Conservation (phyloP, 495 filamentous ascomycete genomes). For the Oleoguttula mirabilis region DNA sequence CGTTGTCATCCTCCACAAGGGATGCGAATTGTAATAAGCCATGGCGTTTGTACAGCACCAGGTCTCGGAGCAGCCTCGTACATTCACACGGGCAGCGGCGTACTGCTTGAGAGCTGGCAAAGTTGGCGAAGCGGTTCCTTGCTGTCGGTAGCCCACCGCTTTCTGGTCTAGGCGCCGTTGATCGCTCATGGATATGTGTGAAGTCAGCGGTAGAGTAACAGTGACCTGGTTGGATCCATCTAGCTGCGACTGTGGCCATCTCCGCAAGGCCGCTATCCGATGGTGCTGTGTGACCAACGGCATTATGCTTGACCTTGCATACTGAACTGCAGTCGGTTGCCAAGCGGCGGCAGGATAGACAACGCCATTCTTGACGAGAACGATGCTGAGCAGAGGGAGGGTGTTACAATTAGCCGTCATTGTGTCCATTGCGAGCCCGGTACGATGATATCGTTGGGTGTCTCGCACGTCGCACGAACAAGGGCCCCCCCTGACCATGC, state of each 20-base stretch:
- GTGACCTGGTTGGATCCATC: slow-evolving; percentile 7
- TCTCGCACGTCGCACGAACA: neutral
- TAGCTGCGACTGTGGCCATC: slow-evolving; percentile 1
- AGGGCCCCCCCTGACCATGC: neutral
- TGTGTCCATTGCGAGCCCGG: neutral
- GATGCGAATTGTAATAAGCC: too few relatives aligned
- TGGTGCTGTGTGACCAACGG: slow-evolving; percentile 3
- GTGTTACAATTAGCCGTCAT: neutral
- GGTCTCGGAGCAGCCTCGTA: neutral
- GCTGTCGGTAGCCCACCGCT: too few relatives aligned
- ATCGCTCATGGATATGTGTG: neutral
- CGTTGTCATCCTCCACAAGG: too few relatives aligned
- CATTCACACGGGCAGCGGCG: neutral
- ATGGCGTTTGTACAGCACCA: neutral
- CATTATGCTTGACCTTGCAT: neutral
- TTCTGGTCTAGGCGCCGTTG: neutral
- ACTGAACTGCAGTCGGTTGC: neutral
- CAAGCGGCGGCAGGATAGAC: neutral
- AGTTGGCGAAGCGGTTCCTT: too few relatives aligned
- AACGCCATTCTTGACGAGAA: neutral
- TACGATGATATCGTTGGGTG: neutral
- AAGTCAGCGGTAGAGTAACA: neutral
- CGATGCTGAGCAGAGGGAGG: neutral
- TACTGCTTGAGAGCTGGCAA: neutral
- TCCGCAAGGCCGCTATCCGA: slow-evolving; percentile 10